A percentile compares a stretch with the other conserved stretches of the same genome.
These are phyloP conservation scores for Apostasia shenzhenica DNA, from an alignment of 106 monocot genomes.

Conservation along the genomic window DNA sequence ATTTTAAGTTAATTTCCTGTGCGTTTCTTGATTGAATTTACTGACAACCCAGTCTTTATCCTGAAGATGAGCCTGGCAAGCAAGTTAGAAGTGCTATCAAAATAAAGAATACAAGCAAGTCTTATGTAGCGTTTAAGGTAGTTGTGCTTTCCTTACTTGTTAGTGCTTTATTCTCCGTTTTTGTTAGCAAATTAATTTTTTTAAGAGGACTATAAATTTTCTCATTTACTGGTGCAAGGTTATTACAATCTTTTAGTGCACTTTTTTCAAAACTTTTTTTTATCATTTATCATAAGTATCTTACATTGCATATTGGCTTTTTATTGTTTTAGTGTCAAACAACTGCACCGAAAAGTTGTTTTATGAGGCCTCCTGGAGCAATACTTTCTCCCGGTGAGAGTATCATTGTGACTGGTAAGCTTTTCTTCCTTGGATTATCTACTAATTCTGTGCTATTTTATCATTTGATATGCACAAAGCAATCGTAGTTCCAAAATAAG, in stretches of 20 bases:
- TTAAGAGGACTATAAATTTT: not conserved
- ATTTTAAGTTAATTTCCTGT: too few relatives aligned
- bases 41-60: not conserved
- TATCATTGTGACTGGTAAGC: slow-evolving; percentile 78
- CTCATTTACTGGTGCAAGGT: not conserved
- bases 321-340: slow-evolving; percentile 67
- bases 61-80: slow-evolving; percentile 90
- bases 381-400: slow-evolving; percentile 83
- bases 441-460: not conserved
- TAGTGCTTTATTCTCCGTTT: not conserved
- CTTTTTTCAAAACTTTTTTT: not conserved
- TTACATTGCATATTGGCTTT: not conserved
- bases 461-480: too few relatives aligned
- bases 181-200: not conserved
- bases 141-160: not conserved
- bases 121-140: slow-evolving; percentile 94
- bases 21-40: too few relatives aligned
- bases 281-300: not conserved
- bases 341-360: slow-evolving; percentile 90
- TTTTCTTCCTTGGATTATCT: too few relatives aligned
- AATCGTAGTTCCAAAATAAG: too few relatives aligned
- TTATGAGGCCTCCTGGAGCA: slow-evolving; percentile 94
- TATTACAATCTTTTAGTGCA: not conserved
- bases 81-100: slow-evolving; percentile 81
- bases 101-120: slow-evolving; percentile 91